Evolutionary conservation across 495 filamentous ascomycete species (phyloP), one percentile per base, ranked within the genome.

Genomic region (Trichoderma gamsii): DNA sequence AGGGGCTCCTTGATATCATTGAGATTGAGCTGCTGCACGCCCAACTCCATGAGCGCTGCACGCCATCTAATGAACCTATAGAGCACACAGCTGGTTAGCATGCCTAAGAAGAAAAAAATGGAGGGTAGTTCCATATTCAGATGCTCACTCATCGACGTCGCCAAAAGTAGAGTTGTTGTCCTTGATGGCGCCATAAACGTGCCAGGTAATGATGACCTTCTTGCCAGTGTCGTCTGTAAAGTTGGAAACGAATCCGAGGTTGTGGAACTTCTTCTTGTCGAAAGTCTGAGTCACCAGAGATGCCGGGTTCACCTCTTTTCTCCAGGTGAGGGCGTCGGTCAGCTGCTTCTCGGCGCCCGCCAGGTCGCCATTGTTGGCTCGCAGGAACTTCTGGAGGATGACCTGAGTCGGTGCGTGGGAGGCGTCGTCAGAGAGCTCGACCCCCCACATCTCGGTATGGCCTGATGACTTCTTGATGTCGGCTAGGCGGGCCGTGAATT

Each of bases 361-460:
- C 3, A 92, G 72, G 71, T 94, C 87, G 56, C 90, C 89, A 63
- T 87, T 84, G 73, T 96, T 97, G 71, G 92, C 93, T 68, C 92
- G 90, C 41, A 97, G 85, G 78, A 92, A 97, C 80, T 97, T 97
- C 73, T 96, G 92, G 65, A 96, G 77, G 61, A 97, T 84, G 69
- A 96, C 87, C 72, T 87, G 86, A n/a, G 88, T 93, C 59, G 86
- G 88, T 56, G 93, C 79, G 72, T 90, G 84, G 18, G 80, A 80
- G 51, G 86, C 84, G 64, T 81, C 81, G 63, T 86, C 76, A 11
- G 79, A 76, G 43, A 86, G 79, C 32, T 73, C 73, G 51, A 97
- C 84, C 15, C 92, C 92, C 87, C 92, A 97, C 80, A 96, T 87
- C 76, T 95, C 90, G 49, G 77, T 74, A 73, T 93, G 82, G 41